These are phyloP conservation scores for Scutellaria minor DNA, from an alignment of 257 asterid genomes.

Conservation along the genomic window DNA sequence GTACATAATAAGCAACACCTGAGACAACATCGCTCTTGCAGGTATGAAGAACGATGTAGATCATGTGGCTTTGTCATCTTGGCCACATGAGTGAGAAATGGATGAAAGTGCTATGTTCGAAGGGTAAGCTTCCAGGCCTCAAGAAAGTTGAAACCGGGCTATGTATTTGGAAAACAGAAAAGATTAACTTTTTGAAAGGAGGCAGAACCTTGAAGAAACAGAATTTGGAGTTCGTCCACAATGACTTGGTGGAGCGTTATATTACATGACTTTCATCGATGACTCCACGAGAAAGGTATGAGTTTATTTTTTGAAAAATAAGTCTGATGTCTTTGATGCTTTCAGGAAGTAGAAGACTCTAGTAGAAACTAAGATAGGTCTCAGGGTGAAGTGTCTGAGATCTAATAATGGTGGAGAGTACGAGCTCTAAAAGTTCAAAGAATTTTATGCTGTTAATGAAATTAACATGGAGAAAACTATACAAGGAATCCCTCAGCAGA, in stretches of 20 bases:
- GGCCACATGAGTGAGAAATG: no score
- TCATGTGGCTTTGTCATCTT: no score
- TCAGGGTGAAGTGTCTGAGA: background rate
- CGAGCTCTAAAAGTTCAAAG: background rate
- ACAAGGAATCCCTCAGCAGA: no score
- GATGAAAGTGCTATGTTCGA: no score
- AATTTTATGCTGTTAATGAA: background rate
- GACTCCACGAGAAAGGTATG: background rate
- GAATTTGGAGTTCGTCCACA: background rate
- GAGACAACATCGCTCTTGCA: no score
- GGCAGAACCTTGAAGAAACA: background rate
- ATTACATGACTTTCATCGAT: background rate
- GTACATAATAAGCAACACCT: no score
- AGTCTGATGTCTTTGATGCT: background rate
- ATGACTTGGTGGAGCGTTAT: background rate
- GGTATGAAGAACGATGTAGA: no score
- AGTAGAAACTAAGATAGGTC: background rate
- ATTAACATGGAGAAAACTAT: background rate
- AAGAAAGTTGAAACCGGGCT: background rate
- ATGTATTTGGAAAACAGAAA: background rate
- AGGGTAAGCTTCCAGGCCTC: background rate
- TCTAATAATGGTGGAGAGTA: background rate
- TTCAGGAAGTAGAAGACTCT: background rate
- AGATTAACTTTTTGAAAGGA: background rate
- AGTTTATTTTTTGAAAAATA: background rate